phyloP scores from a whole-genome alignment of 495 filamentous ascomycete species.

The Penicillium argentinense region DNA sequence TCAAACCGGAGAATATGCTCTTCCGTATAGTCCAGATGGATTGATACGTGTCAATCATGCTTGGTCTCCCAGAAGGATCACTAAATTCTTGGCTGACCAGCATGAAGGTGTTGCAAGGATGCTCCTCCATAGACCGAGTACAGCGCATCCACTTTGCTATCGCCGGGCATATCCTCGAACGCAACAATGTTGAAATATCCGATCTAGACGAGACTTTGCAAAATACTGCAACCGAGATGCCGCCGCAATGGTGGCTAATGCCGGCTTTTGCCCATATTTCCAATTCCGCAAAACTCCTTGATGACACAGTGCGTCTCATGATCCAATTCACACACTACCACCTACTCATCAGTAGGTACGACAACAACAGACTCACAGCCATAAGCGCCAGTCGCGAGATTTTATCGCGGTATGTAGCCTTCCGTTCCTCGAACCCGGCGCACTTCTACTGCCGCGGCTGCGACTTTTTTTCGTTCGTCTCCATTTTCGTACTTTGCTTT shows the following conservation, averaged over 20 bases:
- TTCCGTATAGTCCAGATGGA: constrained; percentile 27
- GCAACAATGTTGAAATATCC: constrained; percentile 30
- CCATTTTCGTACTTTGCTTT: constrained; percentile 35
- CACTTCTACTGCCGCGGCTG: constrained; percentile 47
- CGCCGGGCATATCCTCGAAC: constrained; percentile 44
- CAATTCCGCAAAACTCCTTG: no score
- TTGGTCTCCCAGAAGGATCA: constrained; percentile 45
- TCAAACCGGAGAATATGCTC: constrained; percentile 10
- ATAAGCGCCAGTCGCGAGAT: constrained; percentile 43
- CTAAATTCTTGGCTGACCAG: constrained; percentile 27
- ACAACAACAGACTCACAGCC: constrained; percentile 30
- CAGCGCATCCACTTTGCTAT: constrained; percentile 25
- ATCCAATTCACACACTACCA: constrained; percentile 43
- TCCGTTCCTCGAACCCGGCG: constrained; percentile 13
- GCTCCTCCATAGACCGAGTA: constrained; percentile 20
- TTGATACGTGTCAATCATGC: constrained; percentile 40
- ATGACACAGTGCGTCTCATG: constrained; percentile 13
- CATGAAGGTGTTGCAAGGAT: constrained; percentile 8
- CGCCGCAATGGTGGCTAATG: constrained; percentile 43
- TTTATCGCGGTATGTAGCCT: constrained; percentile 13
- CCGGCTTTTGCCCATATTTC: no score
- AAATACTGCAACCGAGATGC: constrained; percentile 34
- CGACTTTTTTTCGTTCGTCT: constrained; percentile 52
- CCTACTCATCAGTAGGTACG: constrained; percentile 24
- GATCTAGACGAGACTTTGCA: constrained; percentile 33